Evolutionary conservation across 345 rosid species (phyloP).

Genomic region (Linum trigynum): DNA sequence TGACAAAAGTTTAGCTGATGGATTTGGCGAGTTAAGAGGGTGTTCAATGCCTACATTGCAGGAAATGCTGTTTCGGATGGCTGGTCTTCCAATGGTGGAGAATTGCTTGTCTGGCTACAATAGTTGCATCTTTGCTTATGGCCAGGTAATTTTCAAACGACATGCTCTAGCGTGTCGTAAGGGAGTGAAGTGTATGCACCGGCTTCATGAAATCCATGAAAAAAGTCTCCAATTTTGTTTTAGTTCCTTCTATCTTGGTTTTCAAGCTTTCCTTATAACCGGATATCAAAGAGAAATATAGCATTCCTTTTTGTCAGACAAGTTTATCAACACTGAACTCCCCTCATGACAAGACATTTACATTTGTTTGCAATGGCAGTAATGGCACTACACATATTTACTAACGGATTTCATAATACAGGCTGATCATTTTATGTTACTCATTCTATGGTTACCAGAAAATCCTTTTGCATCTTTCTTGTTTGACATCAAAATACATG

Average conservation of each 20-base stretch:
- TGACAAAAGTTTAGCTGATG: neutral
- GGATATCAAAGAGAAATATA: neutral
- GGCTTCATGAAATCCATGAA: neutral
- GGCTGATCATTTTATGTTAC: too few relatives aligned
- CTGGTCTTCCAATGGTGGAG: conserved; percentile 89
- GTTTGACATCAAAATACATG: neutral
- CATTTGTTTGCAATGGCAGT: too few relatives aligned
- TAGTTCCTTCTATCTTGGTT: too few relatives aligned
- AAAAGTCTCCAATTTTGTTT: neutral
- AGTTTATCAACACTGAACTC: too few relatives aligned
- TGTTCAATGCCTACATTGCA: conserved; percentile 26
- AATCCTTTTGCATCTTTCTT: neutral
- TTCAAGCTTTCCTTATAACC: too few relatives aligned
- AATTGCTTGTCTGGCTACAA: conserved; percentile 96
- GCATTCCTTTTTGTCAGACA: too few relatives aligned
- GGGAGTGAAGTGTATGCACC: too few relatives aligned
- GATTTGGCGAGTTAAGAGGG: conserved; percentile 2
- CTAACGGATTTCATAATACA: too few relatives aligned
- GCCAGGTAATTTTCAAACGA: conserved; percentile 52
- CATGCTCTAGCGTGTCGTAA: neutral
- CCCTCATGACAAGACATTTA: too few relatives aligned
- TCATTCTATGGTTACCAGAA: neutral
- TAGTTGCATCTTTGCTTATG: conserved; percentile 96
- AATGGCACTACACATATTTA: too few relatives aligned
- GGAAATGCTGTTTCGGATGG: conserved; percentile 84